Evolutionary conservation across 2,329 filamentous ascomycete species (phyloP).

Genomic region (Bipolaris gigantea): DNA sequence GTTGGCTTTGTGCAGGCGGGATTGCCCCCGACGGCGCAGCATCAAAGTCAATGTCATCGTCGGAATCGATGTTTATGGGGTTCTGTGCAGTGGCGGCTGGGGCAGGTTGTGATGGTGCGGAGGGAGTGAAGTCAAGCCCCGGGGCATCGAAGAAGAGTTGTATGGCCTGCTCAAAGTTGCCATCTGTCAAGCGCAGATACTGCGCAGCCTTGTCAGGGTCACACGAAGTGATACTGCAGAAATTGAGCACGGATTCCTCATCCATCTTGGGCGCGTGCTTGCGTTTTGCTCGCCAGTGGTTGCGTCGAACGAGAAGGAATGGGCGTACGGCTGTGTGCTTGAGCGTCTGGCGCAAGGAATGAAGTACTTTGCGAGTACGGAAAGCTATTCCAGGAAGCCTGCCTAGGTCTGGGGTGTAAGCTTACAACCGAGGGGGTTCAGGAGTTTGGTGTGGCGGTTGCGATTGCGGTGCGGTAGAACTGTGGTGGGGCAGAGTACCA

Average conservation of each 20-base stretch:
- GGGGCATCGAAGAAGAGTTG: constrained; percentile 89
- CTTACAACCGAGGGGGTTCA: background rate
- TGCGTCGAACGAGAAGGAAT: background rate
- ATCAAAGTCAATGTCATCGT: constrained; percentile 64
- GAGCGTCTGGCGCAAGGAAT: background rate
- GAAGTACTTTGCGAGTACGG: background rate
- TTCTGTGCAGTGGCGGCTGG: constrained; percentile 52
- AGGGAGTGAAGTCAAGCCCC: constrained; percentile 61
- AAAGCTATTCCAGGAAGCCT: background rate
- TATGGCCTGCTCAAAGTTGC: constrained; percentile 82
- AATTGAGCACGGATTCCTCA: constrained; percentile 68
- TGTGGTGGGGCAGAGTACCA: constrained; percentile 28
- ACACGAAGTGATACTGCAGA: constrained; percentile 79
- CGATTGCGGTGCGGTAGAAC: constrained; percentile 17
- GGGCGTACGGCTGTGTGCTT: background rate
- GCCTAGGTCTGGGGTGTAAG: background rate
- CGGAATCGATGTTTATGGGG: constrained; percentile 73
- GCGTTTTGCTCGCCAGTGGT: background rate
- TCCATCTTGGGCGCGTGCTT: constrained; percentile 34
- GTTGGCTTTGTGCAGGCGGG: constrained; percentile 24
- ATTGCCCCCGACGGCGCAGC: constrained; percentile 37
- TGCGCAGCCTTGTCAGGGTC: constrained; percentile 73
- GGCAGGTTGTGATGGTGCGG: constrained; percentile 42
- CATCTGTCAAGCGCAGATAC: constrained; percentile 83
- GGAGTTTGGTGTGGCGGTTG: constrained; percentile 13